A percentile compares a stretch with the other conserved stretches of the same genome.
Evolutionary conservation across 2,329 filamentous ascomycete species (phyloP).

Genomic region (Herpotrichia juniperi): DNA sequence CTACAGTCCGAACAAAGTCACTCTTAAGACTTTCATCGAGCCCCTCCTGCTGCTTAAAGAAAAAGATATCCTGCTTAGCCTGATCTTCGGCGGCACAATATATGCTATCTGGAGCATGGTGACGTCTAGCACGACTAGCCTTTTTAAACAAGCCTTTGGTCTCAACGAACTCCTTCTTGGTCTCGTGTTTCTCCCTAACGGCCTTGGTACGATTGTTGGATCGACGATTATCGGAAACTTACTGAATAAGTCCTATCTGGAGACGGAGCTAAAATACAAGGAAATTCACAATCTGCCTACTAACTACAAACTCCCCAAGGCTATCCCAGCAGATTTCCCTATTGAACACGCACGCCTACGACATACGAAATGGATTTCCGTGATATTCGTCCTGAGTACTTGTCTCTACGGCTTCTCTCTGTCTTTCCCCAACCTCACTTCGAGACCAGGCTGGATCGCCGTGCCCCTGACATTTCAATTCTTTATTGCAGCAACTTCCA

Average conservation of each 20-base stretch:
- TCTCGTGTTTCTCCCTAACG: constrained; percentile 50
- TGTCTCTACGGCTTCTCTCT: constrained; percentile 46
- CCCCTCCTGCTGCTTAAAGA: constrained; percentile 52
- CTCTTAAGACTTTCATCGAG: constrained; percentile 41
- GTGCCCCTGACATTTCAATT: constrained; percentile 25
- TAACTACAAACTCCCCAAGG: constrained; percentile 23
- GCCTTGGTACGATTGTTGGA: constrained; percentile 50
- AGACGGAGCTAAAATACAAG: constrained; percentile 46
- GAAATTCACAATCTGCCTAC: constrained; percentile 33
- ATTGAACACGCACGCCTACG: constrained; percentile 48
- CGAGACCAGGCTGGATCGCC: constrained; percentile 16
- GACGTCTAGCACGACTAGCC: constrained; percentile 50
- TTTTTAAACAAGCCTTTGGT: constrained; percentile 48
- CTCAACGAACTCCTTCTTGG: constrained; percentile 51
- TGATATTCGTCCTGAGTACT: constrained; percentile 43
- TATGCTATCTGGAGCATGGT: constrained; percentile 59
- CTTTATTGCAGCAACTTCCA: constrained; percentile 41
- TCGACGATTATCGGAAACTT: constrained; percentile 50
- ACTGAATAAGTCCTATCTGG: neutral
- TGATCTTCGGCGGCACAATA: constrained; percentile 53
- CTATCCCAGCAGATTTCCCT: constrained; percentile 46
- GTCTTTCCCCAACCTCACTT: constrained; percentile 27
- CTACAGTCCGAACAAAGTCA: constrained; percentile 29
- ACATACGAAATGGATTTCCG: constrained; percentile 47
- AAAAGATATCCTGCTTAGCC: constrained; percentile 53